Evolutionary conservation across 768 basidiomycete genomes (phyloP).

Genomic region (Rhodotorula paludigena): DNA sequence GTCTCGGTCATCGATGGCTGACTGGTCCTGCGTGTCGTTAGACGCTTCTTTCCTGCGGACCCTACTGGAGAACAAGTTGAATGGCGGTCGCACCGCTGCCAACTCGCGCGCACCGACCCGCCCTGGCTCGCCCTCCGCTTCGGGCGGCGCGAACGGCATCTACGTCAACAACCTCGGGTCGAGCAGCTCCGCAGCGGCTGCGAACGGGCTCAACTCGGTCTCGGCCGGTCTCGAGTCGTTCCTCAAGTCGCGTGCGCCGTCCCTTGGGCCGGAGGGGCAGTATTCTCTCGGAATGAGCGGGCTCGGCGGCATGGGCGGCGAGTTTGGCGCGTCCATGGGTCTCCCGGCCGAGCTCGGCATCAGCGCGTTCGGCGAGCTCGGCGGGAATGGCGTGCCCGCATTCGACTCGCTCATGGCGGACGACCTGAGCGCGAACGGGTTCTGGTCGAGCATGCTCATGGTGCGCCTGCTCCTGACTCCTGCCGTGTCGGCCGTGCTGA

Average conservation of each 20-base stretch:
- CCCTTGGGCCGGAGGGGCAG: slow-evolving; percentile 18
- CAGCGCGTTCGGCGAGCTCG: slow-evolving; percentile 1
- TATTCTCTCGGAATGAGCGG: not conserved
- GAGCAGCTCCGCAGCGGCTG: not conserved
- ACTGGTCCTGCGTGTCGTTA: not conserved
- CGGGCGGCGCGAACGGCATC: not conserved
- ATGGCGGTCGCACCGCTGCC: slow-evolving; percentile 31
- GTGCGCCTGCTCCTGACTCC: not conserved
- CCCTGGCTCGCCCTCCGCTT: slow-evolving; percentile 19
- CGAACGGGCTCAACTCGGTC: not conserved
- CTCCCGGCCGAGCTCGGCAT: not conserved
- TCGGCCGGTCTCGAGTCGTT: slow-evolving; percentile 20
- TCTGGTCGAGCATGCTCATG: slow-evolving; percentile 38
- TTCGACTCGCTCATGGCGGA: slow-evolving; percentile 33
- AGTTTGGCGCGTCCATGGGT: not conserved
- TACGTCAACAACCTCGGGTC: not conserved
- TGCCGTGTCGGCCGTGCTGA: not conserved
- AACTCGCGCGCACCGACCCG: slow-evolving; percentile 35
- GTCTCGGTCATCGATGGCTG: not conserved
- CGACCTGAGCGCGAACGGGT: slow-evolving; percentile 26
- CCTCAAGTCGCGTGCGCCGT: slow-evolving; percentile 25
- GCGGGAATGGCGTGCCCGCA: slow-evolving; percentile 7
- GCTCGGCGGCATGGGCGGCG: not conserved
- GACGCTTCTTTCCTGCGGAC: slow-evolving; percentile 37
- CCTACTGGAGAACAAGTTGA: slow-evolving; percentile 38